These are phyloP conservation scores for Heliocybe sulcata DNA, from an alignment of 1,284 basidiomycete genomes.

Conservation along the genomic window DNA sequence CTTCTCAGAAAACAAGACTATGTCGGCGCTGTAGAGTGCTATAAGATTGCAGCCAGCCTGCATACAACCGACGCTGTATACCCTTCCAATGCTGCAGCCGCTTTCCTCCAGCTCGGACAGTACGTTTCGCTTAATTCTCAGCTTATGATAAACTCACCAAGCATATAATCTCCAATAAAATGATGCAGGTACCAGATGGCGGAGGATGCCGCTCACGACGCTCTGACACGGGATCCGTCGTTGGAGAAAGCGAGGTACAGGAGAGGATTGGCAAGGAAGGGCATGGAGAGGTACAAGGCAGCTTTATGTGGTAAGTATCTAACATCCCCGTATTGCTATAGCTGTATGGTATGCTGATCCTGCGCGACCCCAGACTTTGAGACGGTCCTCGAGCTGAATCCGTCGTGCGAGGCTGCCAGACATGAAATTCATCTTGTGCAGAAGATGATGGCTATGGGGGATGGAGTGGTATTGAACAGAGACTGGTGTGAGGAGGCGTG, in stretches of 20 bases:
- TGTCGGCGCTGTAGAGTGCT: slow-evolving; percentile 15
- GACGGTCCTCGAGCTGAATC: slow-evolving; percentile 26
- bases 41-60: slow-evolving; percentile 14
- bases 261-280: slow-evolving; percentile 33
- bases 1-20: slow-evolving; percentile 14
- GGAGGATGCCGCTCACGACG: slow-evolving; percentile 31
- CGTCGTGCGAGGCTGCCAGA: slow-evolving; percentile 20
- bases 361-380: slow-evolving; percentile 23
- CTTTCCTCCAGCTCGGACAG: slow-evolving; percentile 32
- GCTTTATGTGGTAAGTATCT: slow-evolving; percentile 34
- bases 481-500: too few species aligned
- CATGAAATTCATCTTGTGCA: slow-evolving; percentile 18
- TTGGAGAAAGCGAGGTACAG: slow-evolving; percentile 34
- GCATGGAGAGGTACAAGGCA: slow-evolving; percentile 22
- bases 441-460: slow-evolving; percentile 5
- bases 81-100: slow-evolving; percentile 32
- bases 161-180: too few species aligned
- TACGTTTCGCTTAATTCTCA: too few species aligned
- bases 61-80: slow-evolving; percentile 22
- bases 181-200: slow-evolving; percentile 33
- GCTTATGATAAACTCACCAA: too few species aligned
- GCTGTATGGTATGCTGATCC: background rate
- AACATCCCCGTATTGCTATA: slow-evolving; percentile 6
- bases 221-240: slow-evolving; percentile 32
- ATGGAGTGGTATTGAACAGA: too few species aligned